phyloP scores from a whole-genome alignment of 768 basidiomycete genomes.

The Kwoniella mangroviensis region DNA sequence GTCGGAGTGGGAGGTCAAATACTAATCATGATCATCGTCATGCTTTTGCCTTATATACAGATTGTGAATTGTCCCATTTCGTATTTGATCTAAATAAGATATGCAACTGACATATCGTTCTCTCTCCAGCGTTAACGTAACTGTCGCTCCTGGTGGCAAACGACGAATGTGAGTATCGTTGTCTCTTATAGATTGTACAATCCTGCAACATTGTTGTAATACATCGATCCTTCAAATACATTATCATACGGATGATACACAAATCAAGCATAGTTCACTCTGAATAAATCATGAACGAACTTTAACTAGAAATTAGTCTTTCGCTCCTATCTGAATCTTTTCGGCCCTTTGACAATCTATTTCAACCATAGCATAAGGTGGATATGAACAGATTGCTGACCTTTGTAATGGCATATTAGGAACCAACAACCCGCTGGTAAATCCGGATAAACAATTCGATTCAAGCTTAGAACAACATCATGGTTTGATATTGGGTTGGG shows the following conservation, averaged over 20 bases:
- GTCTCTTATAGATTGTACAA: conserved; percentile 3
- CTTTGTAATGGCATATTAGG: conserved; percentile 33
- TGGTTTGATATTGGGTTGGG: conserved; percentile 5
- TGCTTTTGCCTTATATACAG: neutral
- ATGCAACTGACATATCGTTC: conserved; percentile 16
- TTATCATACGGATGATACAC: conserved; percentile 48
- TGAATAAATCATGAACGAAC: conserved; percentile 73
- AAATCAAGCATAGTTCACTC: conserved; percentile 91
- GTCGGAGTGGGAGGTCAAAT: neutral
- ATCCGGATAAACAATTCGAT: conserved; percentile 51
- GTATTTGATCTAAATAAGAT: too few species aligned
- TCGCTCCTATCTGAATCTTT: conserved; percentile 95
- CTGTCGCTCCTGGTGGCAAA: conserved; percentile 86
- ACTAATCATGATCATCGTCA: conserved; percentile 1
- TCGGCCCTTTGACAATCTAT: conserved; percentile 4
- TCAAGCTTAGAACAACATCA: conserved; percentile 4
- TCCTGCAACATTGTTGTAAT: neutral
- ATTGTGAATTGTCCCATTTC: conserved; percentile 14
- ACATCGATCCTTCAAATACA: conserved; percentile 2
- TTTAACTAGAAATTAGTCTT: conserved; percentile 81
- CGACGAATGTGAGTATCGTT: conserved; percentile 83
- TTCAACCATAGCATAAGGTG: neutral
- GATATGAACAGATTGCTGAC: conserved; percentile 21
- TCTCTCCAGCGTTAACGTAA: conserved; percentile 83
- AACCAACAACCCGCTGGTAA: conserved; percentile 58